These are phyloP conservation scores for Suaeda aralocaspica DNA, from an alignment of 148 eudicot genomes.

Conservation along the genomic window DNA sequence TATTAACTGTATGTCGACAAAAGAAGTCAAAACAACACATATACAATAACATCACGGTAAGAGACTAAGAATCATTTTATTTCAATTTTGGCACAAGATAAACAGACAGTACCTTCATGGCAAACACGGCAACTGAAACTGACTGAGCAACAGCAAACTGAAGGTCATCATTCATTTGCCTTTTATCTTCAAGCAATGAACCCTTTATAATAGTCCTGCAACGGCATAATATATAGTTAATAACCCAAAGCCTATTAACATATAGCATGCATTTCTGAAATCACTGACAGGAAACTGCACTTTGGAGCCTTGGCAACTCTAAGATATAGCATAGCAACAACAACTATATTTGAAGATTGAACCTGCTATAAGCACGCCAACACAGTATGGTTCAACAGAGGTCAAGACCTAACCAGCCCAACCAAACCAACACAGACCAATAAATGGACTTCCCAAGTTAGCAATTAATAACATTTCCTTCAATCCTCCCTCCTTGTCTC, in stretches of 20 bases:
- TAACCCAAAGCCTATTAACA: neutral
- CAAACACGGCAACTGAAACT: neutral
- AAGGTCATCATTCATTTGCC: neutral
- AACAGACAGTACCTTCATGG: neutral
- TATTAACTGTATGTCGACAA: neutral
- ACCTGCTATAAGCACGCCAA: neutral
- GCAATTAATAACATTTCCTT: neutral
- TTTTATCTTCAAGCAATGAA: neutral
- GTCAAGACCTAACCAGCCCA: neutral
- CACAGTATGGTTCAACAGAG: neutral
- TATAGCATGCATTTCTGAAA: neutral
- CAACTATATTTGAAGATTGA: neutral
- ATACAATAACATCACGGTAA: neutral
- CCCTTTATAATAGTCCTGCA: neutral
- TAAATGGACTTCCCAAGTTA: neutral
- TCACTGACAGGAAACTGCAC: too few species aligned
- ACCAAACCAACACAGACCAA: neutral
- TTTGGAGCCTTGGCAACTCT: neutral
- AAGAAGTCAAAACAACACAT: neutral
- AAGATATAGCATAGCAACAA: neutral
- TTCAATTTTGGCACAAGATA: neutral
- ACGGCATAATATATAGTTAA: neutral
- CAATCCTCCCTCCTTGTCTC: neutral
- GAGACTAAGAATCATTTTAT: neutral
- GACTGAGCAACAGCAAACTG: neutral